Evolutionary conservation across 805 yeast genomes (phyloP), one percentile per base, ranked within the genome.

Genomic region (Hanseniaspora taiwanica): DNA sequence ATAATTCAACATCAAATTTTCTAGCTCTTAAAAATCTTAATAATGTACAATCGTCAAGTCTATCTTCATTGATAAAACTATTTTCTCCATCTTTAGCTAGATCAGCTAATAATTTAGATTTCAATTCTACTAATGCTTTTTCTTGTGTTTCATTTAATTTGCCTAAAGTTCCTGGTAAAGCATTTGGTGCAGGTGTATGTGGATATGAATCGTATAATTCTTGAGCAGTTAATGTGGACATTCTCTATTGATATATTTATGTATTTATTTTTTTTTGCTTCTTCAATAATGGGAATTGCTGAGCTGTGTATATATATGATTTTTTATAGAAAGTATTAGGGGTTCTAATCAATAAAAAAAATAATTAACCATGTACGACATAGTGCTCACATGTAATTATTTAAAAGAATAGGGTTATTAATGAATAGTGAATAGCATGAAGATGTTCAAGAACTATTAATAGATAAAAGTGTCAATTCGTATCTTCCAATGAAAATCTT

Each of bases 21-120:
- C 98, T 78, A 8, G 98, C 98, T 56, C 97, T 76, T 47, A 91
- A 68, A 63, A 91, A 91, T 52, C 98, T 78, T 46, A 78, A 60
- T 54, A 81, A 64, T 3, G 91, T 72, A 13, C 95, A 84, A 53
- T 84, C 95, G 60, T 91, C 98, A 40, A 83, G 62, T 52, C 97
- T 77, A 39, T 74, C 70, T 21, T 40, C 37, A 24, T 40, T 40
- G 14, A 40, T 37, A 27, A 33, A 24, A 20, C 34, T 39, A 6
- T 33, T 17, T 8, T 36, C 36, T 3, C 10, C 24, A 16, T 40
- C n/a, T n/a, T n/a, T n/a, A n/a, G n/a, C n/a, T n/a, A n/a, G n/a
- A n/a, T n/a, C n/a, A n/a, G n/a, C n/a, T n/a, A n/a, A n/a, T n/a
- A n/a, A n/a, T n/a, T n/a, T 40, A n/a, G 66, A 69, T 64, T 68